Conservation (phyloP, 345 rosid genomes). For the Hibiscus trionum region DNA sequence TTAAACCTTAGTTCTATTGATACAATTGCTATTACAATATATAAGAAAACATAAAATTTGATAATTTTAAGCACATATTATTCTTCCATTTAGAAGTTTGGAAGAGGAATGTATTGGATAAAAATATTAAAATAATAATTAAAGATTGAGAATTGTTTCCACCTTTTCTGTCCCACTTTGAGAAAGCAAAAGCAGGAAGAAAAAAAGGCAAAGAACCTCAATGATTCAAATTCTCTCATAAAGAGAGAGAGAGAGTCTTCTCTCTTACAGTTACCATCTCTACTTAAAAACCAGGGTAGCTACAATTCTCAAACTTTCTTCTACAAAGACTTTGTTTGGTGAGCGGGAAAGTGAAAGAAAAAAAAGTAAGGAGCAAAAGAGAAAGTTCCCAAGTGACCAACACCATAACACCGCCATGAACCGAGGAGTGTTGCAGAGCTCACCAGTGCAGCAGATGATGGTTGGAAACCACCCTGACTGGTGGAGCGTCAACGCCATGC, state of each 20-base stretch:
- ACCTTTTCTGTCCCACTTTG: constrained; percentile 79
- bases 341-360: constrained; percentile 8
- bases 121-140: constrained; percentile 8
- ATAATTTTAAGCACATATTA: no score
- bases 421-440: constrained; percentile 62
- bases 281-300: constrained; percentile 36
- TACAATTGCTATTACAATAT: no score
- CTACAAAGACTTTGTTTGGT: constrained; percentile 38
- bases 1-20: no score
- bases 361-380: not conserved
- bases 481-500: constrained; percentile 73
- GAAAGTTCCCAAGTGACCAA: constrained; percentile 7
- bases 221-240: constrained; percentile 45
- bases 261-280: constrained; percentile 9
- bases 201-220: constrained; percentile 40
- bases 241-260: not conserved
- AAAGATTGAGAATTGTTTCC: constrained; percentile 34
- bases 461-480: constrained; percentile 84
- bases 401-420: constrained; percentile 36
- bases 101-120: no score
- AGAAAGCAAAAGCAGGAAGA: constrained; percentile 69
- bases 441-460: constrained; percentile 76
- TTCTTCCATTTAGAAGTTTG: no score
- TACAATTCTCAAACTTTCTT: constrained; percentile 40
- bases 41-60: no score